phyloP scores from a whole-genome alignment of 768 basidiomycete species.

The Punctularia strigosozonata region DNA sequence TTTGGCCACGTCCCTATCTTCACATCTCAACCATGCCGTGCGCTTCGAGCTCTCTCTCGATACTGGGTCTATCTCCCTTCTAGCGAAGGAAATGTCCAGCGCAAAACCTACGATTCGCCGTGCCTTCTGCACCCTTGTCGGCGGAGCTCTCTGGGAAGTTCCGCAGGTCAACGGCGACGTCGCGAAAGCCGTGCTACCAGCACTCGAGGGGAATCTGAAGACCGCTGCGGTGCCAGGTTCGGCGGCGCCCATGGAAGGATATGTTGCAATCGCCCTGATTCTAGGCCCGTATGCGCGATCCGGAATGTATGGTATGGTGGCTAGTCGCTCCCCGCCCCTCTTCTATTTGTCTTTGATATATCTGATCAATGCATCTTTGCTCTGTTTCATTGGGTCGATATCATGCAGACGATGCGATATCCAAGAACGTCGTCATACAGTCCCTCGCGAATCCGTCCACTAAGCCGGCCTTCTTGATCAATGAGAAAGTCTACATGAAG shows the following conservation, averaged over 20 bases:
- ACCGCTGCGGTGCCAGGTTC: conserved; percentile 42
- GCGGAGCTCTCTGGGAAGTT: conserved; percentile 43
- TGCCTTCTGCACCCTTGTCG: conserved; percentile 52
- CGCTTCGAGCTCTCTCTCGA: conserved; percentile 27
- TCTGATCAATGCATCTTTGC: conserved; percentile 1
- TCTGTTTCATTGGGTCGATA: conserved; percentile 5
- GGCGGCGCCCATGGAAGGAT: conserved; percentile 74
- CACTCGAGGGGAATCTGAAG: conserved; percentile 65
- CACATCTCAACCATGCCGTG: conserved; percentile 50
- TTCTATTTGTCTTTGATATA: conserved; percentile 5
- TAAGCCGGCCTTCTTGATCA: conserved; percentile 80
- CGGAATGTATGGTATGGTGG: conserved; percentile 50
- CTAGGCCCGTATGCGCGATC: conserved; percentile 46
- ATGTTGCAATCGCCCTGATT: conserved; percentile 59
- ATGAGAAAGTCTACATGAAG: conserved; percentile 82
- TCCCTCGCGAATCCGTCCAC: conserved; percentile 33
- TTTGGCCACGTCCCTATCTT: conserved; percentile 41
- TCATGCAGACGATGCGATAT: conserved; percentile 32
- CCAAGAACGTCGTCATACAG: conserved; percentile 35
- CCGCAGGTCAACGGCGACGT: conserved; percentile 29
- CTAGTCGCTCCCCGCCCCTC: conserved; percentile 10
- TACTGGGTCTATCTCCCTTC: conserved; percentile 29
- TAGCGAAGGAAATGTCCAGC: conserved; percentile 64
- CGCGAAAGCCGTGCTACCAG: conserved; percentile 39
- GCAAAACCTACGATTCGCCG: conserved; percentile 52